phyloP scores from a whole-genome alignment of 73 alveolate genomes.

The Tetrahymena thermophila region DNA sequence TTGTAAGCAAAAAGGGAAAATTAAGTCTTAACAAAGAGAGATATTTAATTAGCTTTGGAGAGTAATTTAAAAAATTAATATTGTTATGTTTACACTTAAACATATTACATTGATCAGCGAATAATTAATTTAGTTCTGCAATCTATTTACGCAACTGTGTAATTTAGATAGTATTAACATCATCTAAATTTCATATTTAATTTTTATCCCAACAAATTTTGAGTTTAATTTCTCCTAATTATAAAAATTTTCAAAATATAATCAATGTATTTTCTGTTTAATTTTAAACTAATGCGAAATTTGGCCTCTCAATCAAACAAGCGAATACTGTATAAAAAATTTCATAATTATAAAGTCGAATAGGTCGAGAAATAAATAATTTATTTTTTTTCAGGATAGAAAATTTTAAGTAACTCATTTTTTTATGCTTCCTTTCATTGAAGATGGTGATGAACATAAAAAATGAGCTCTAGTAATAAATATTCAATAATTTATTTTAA shows the following conservation, averaged over 20 bases:
- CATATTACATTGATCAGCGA: background rate
- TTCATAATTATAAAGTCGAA: too few species aligned
- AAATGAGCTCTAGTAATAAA: too few species aligned
- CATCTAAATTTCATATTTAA: background rate
- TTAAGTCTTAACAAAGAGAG: background rate
- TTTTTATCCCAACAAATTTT: background rate
- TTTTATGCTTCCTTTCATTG: too few species aligned
- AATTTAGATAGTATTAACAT: background rate
- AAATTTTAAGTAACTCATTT: too few species aligned
- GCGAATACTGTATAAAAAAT: too few species aligned
- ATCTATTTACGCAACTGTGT: background rate
- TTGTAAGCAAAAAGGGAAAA: background rate
- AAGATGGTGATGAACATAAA: too few species aligned
- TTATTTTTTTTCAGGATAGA: too few species aligned
- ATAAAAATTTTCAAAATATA: too few species aligned
- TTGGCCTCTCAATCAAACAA: background rate
- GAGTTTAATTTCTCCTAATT: too few species aligned
- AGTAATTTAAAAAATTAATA: background rate
- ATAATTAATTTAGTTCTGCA: background rate
- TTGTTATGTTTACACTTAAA: background rate
- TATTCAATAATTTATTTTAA: too few species aligned
- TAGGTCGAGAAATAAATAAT: too few species aligned
- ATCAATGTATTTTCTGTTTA: background rate
- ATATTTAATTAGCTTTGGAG: background rate
- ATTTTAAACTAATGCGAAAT: background rate